Percentiles rank a stretch among this genome's conserved stretches.
Conservation (phyloP, 768 basidiomycete species). For the Suillus paluster region DNA sequence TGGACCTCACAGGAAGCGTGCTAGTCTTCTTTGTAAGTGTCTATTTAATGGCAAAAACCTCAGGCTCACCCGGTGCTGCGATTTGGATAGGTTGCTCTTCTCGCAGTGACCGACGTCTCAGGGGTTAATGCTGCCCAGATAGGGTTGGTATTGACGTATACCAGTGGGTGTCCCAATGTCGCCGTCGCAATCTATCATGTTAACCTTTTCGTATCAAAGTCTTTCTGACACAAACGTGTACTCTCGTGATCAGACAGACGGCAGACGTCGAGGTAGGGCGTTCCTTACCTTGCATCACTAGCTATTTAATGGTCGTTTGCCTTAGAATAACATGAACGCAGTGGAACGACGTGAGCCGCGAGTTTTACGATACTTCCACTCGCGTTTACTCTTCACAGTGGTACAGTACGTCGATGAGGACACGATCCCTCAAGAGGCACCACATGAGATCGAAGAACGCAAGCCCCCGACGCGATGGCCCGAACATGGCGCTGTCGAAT, state of each 20-base stretch:
- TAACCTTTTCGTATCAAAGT: slow-evolving; percentile 34
- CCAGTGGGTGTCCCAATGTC: slow-evolving; percentile 41
- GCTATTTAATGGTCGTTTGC: not conserved
- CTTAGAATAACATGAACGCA: slow-evolving; percentile 68
- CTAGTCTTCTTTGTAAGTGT: slow-evolving; percentile 55
- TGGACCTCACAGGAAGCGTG: slow-evolving; percentile 70
- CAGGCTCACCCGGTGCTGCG: not conserved
- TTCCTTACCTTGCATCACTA: not conserved
- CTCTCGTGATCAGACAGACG: slow-evolving; percentile 58
- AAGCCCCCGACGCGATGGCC: slow-evolving; percentile 72
- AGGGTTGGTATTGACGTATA: slow-evolving; percentile 74
- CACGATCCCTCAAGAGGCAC: slow-evolving; percentile 64
- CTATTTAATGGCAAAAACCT: too few species aligned
- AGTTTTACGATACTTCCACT: not conserved
- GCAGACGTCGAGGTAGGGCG: slow-evolving; percentile 64
- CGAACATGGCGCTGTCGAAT: slow-evolving; percentile 56
- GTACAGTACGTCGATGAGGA: slow-evolving; percentile 57
- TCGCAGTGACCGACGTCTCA: slow-evolving; percentile 59
- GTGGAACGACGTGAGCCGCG: slow-evolving; percentile 55
- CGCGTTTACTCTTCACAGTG: slow-evolving; percentile 35
- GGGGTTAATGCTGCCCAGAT: slow-evolving; percentile 68
- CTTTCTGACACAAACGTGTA: slow-evolving; percentile 54
- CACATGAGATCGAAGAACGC: slow-evolving; percentile 58
- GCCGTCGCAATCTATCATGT: not conserved
- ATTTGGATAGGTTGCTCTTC: slow-evolving; percentile 59